phyloP scores from a whole-genome alignment of 208 protist genomes.

The Leishmania arabica region DNA sequence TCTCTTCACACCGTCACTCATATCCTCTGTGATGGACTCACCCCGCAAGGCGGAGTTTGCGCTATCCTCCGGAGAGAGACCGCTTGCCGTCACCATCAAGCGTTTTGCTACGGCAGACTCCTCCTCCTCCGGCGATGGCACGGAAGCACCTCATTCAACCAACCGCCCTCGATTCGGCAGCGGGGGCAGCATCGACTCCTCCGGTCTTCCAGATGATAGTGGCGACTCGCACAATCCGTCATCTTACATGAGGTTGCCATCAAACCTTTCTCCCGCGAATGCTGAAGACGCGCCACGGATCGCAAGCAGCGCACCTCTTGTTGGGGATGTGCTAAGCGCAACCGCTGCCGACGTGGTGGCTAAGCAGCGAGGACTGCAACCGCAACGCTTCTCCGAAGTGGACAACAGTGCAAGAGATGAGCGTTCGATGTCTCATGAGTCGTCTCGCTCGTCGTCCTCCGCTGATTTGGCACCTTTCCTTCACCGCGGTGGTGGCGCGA shows the following conservation, averaged over 20 bases:
- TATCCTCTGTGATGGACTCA: not conserved
- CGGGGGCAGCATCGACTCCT: constrained; percentile 13
- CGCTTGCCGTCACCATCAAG: constrained; percentile 14
- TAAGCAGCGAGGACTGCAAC: not conserved
- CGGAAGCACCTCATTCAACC: not conserved
- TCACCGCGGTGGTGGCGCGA: not conserved
- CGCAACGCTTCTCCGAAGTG: constrained; percentile 1
- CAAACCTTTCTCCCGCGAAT: not conserved
- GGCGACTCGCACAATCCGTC: not conserved
- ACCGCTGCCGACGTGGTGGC: not conserved
- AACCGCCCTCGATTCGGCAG: not conserved
- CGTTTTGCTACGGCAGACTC: constrained; percentile 37
- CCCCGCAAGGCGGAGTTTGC: not conserved
- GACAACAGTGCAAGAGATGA: constrained; percentile 1
- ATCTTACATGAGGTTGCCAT: not conserved
- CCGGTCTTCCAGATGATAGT: constrained; percentile 20
- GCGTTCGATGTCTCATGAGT: not conserved
- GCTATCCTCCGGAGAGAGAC: constrained; percentile 7
- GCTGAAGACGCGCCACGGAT: not conserved
- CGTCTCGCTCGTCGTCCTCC: not conserved
- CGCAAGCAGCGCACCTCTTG: not conserved
- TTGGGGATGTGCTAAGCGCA: not conserved
- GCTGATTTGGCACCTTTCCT: not conserved
- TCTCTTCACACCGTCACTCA: not conserved
- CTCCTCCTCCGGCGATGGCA: not conserved